Base-by-base conservation (phyloP, 1,139 yeast genomes). In the Debaryomyces psychrophilus region DNA sequence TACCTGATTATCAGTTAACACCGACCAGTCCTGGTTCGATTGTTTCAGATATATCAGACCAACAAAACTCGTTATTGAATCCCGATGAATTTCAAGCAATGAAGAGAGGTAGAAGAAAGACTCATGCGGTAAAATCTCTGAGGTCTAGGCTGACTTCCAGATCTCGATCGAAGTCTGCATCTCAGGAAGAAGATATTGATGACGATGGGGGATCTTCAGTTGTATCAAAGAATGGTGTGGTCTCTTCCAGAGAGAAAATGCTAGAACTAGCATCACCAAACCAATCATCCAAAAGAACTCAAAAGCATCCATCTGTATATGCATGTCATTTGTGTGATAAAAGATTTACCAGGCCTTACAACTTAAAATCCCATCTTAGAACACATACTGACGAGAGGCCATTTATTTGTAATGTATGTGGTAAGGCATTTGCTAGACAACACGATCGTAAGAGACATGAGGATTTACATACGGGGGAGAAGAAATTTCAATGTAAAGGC, bases 301-400 rank as follows among this genome's bases (percentile, higher is more conserved):
- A 87, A 56, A 87, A 86, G 55, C 87, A 86, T 58, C 93, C 95
- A 0, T 81, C 92, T 25, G 80, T 85, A 8, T 90, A 83, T 64
- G 87, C 89, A 0, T 93, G 99, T 65, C 84, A 85, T 50, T 66
- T 87, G 43, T 93, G 99, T 67, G 92, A 85, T 38, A 90, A 90
- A 64, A 71, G 85, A 43, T 93, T 93, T 62, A 90, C 98, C 2
- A 71, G 98, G 49, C 97, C 97, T 0, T 93, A 93, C 65, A 93
- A 93, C 62, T 72, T 93, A 57, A 88, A 93, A 57, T 89, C 97
- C 0, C 99, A 93, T 68, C 71, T 88, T 59, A 72, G 97, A 48
- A 92, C 98, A 0, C 99, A 93, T 64, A 92, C 97, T 0, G 92
- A 90, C 62, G 98, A 93, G 62, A 74, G 96, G 50, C 99, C 99